These are phyloP conservation scores for Aureobasidium musti DNA, from an alignment of 2,329 filamentous ascomycete genomes.

Conservation along the genomic window DNA sequence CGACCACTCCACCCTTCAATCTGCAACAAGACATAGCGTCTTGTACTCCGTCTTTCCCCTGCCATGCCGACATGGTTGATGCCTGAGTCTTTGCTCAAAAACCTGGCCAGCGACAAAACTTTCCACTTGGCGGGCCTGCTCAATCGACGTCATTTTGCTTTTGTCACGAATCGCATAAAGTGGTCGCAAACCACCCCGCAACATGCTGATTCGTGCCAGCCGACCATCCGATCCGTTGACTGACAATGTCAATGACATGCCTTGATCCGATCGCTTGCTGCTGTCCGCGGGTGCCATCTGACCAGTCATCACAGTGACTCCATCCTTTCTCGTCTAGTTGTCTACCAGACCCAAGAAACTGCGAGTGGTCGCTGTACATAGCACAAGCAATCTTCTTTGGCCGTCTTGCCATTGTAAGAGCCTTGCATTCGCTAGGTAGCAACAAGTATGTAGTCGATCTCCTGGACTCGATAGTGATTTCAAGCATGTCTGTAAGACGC, in stretches of 20 bases:
- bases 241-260: background rate
- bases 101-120: background rate
- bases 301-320: background rate
- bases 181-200: slow-evolving; percentile 14
- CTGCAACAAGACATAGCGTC: background rate
- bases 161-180: background rate
- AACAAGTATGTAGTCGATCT: background rate
- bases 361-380: background rate
- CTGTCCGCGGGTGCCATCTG: background rate
- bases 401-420: background rate
- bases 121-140: background rate
- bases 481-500: background rate
- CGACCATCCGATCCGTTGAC: slow-evolving; percentile 7
- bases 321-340: background rate
- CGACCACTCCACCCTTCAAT: background rate
- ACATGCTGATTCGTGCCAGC: slow-evolving; percentile 14
- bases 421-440: background rate
- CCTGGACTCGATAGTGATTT: background rate
- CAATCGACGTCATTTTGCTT: slow-evolving; percentile 1
- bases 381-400: background rate
- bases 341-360: background rate
- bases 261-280: background rate
- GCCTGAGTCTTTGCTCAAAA: background rate
- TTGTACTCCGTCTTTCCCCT: background rate
- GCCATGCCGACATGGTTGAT: background rate